Base-by-base conservation (phyloP, 257 asterid genomes). In the Ajuga chamaepitys region DNA sequence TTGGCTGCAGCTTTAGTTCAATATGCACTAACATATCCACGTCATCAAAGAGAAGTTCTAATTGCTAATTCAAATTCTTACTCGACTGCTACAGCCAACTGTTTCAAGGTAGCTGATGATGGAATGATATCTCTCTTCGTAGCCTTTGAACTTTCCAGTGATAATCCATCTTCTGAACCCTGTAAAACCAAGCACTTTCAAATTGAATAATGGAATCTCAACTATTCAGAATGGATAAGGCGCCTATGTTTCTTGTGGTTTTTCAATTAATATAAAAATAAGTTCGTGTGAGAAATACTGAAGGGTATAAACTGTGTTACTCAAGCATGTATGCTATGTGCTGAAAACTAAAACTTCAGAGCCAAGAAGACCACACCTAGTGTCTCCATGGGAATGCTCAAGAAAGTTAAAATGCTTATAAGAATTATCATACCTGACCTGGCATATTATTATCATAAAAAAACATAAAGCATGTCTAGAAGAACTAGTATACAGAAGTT, bases 21-120 rank as follows among this genome's bases (percentile, higher is more conserved):
- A 37, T 48, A 66, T 26, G 58, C 20, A 46, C 51, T 16, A 25
- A 30, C 26, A 13, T 40, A 18, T 28, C 40, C 13, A 65, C 12
- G 41, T 16, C 38, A 58, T 55, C 38, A 56, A 51, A 62, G 61
- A 76, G 58, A 66, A 32, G 7, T 52, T 52, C 56, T 40, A 50
- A 35, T 59, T 5, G 37, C 35, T 62, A 54, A 59, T 17, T 11
- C 50, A 58, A 60, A 76, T 44, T 75, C 97, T 83, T 85, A 94
- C 99, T 86, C 97, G 48, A 90, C 20, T 67, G 95, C 96, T 42
- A 88, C 79, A 73, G 96, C 97, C 81, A 94, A 73, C 78, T 90
- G 99, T 71, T 85, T 94, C 77, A 94, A 41, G 66, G 83, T 77
- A 68, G 79, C 78, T 25, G 91, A 70, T 38, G 96, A 72, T 58